phyloP scores from a whole-genome alignment of 164 flowering plant species.

The Macadamia tetraphylla region DNA sequence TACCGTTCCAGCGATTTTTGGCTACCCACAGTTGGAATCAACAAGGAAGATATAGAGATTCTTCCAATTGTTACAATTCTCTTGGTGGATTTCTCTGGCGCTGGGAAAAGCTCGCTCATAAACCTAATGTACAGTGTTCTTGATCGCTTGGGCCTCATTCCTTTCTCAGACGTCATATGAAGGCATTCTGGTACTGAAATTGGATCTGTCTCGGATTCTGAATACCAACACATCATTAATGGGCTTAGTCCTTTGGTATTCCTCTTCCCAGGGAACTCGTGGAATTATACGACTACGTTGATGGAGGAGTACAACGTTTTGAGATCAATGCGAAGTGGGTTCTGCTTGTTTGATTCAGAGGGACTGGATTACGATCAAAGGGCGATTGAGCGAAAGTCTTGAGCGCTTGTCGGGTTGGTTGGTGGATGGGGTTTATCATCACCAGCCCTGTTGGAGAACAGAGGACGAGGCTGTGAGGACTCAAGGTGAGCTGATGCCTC shows the following conservation, averaged over 20 bases:
- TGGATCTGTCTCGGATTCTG: slow-evolving; percentile 24
- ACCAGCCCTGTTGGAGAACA: slow-evolving; percentile 46
- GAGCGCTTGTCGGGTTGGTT: slow-evolving; percentile 47
- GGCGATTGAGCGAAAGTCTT: slow-evolving; percentile 30
- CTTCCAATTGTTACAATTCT: slow-evolving; percentile 49
- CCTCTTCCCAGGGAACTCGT: slow-evolving; percentile 23
- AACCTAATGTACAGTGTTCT: slow-evolving; percentile 75
- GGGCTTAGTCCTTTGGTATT: slow-evolving; percentile 18
- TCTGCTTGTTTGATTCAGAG: slow-evolving; percentile 69
- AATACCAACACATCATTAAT: slow-evolving; percentile 39
- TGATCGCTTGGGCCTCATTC: slow-evolving; percentile 64
- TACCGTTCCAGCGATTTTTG: slow-evolving; percentile 71
- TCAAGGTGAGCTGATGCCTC: slow-evolving; percentile 1
- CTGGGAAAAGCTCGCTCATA: slow-evolving; percentile 74
- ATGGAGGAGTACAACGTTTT: slow-evolving; percentile 82
- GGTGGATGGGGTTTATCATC: slow-evolving; percentile 59
- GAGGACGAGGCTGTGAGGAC: slow-evolving; percentile 23
- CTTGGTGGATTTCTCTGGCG: slow-evolving; percentile 51
- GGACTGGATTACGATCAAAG: slow-evolving; percentile 38
- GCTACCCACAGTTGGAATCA: slow-evolving; percentile 60
- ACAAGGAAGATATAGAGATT: slow-evolving; percentile 57
- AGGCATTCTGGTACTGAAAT: not conserved
- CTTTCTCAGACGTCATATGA: slow-evolving; percentile 62
- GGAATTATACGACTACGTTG: slow-evolving; percentile 36
- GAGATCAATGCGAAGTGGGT: slow-evolving; percentile 61